A percentile compares a stretch with the other conserved stretches of the same genome.
These are phyloP conservation scores for Suhomyces sp. DNA, from an alignment of 805 yeast species.

Conservation along the genomic window DNA sequence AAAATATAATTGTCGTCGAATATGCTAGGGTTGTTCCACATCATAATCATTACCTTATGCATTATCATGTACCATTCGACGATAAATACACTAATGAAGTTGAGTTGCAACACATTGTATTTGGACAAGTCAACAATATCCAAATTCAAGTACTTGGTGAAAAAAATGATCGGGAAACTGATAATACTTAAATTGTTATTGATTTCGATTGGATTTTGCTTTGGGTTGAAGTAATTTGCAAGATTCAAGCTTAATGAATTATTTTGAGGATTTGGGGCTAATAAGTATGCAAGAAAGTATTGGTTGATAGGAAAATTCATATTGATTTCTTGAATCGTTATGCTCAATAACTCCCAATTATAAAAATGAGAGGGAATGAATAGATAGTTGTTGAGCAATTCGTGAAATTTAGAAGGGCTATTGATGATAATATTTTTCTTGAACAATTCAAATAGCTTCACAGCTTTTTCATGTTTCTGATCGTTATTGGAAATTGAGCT, in stretches of 20 bases:
- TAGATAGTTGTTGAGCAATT: conserved; percentile 47
- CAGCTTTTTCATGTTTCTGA: background rate
- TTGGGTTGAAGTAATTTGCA: conserved; percentile 14
- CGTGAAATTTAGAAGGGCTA: conserved; percentile 50
- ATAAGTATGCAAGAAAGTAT: conserved; percentile 15
- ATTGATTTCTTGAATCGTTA: conserved; percentile 50
- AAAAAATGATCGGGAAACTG: conserved; percentile 47
- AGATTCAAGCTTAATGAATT: conserved; percentile 11
- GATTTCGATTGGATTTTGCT: conserved; percentile 17
- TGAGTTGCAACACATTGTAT: conserved; percentile 22
- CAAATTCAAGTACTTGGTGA: conserved; percentile 27
- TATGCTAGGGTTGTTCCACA: conserved; percentile 23
- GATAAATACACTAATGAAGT: conserved; percentile 36
- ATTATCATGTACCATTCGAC: conserved; percentile 45
- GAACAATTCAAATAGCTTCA: conserved; percentile 35
- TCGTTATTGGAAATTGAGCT: background rate
- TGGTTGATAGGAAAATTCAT: conserved; percentile 15
- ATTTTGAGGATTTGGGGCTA: conserved; percentile 10
- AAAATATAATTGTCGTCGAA: conserved; percentile 27
- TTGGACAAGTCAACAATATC: conserved; percentile 24
- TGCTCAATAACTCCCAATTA: conserved; percentile 44
- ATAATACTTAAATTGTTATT: conserved; percentile 54
- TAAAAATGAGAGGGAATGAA: conserved; percentile 36
- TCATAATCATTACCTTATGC: conserved; percentile 35
- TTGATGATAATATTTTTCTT: conserved; percentile 49